Percentiles rank a stretch among this genome's conserved stretches.
These are phyloP conservation scores for Physocladia obscura DNA, from an alignment of 192 early-diverging fungal genomes.

Conservation along the genomic window DNA sequence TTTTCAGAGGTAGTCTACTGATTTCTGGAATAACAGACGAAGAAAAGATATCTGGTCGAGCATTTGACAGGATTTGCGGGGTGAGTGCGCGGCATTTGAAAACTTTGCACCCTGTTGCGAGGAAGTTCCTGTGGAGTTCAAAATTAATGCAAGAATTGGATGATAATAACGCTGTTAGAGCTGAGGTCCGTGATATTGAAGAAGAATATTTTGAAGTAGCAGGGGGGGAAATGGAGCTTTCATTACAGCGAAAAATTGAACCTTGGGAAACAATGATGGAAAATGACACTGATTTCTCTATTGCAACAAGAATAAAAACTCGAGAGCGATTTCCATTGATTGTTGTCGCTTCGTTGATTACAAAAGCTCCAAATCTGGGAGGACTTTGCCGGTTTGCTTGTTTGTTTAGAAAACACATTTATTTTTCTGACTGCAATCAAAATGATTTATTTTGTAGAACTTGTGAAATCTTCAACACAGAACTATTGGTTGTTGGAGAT, in stretches of 20 bases:
- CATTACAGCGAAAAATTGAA: slow-evolving; percentile 60
- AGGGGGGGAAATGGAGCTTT: background rate
- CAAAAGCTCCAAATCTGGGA: slow-evolving; percentile 58
- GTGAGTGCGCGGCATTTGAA: too few relatives aligned
- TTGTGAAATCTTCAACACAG: slow-evolving; percentile 65
- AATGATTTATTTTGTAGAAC: slow-evolving; percentile 42
- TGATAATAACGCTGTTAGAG: too few relatives aligned
- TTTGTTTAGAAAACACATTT: background rate
- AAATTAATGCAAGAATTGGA: too few relatives aligned
- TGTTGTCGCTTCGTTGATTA: slow-evolving; percentile 57
- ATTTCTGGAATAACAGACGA: slow-evolving; percentile 45
- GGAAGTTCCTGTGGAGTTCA: too few relatives aligned
- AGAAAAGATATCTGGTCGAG: slow-evolving; percentile 45
- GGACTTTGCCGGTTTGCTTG: slow-evolving; percentile 37
- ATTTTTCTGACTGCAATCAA: background rate
- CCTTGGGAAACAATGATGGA: slow-evolving; percentile 61
- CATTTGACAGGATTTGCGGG: background rate
- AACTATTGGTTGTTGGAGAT: slow-evolving; percentile 41
- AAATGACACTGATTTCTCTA: slow-evolving; percentile 52
- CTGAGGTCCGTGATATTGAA: too few relatives aligned
- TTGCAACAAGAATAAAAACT: background rate
- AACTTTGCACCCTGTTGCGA: too few relatives aligned
- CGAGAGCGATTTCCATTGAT: slow-evolving; percentile 50
- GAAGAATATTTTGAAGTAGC: too few relatives aligned
- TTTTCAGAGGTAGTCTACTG: slow-evolving; percentile 45